These are phyloP conservation scores for Barnettozyma populi DNA, from an alignment of 805 yeast genomes.

Conservation along the genomic window DNA sequence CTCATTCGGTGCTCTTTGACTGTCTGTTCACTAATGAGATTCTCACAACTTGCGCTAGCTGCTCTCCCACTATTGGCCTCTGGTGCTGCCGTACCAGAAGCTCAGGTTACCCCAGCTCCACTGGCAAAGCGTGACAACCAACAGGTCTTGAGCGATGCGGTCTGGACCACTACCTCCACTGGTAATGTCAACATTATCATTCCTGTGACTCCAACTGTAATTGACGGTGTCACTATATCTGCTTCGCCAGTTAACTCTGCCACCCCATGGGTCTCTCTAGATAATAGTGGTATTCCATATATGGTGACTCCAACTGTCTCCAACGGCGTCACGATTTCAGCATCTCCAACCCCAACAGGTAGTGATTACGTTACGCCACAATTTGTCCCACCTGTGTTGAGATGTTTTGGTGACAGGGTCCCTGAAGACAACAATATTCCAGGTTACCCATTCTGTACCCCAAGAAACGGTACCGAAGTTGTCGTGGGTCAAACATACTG, in stretches of 20 bases:
- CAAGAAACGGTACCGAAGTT: slow-evolving; percentile 36
- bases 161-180: slow-evolving; percentile 34
- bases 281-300: slow-evolving; percentile 39
- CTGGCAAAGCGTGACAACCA: slow-evolving; percentile 21
- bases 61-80: slow-evolving; percentile 13
- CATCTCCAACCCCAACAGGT: slow-evolving; percentile 39
- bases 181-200: slow-evolving; percentile 22
- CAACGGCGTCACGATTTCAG: slow-evolving; percentile 30
- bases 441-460: slow-evolving; percentile 39
- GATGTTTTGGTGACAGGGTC: slow-evolving; percentile 39
- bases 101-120: slow-evolving; percentile 18
- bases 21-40: slow-evolving; percentile 5
- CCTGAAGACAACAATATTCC: slow-evolving; percentile 24
- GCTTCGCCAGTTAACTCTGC: slow-evolving; percentile 35
- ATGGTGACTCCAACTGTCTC: slow-evolving; percentile 35
- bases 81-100: slow-evolving; percentile 23
- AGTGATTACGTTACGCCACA: slow-evolving; percentile 30
- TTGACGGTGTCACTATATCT: slow-evolving; percentile 39
- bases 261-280: slow-evolving; percentile 40
- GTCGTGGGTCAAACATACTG: slow-evolving; percentile 44
- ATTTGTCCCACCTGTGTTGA: slow-evolving; percentile 39
- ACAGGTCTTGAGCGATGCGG: slow-evolving; percentile 20
- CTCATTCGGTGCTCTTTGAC: background rate
- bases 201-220: slow-evolving; percentile 48
- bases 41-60: slow-evolving; percentile 6